These are phyloP conservation scores for Monoraphidium neglectum DNA, from an alignment of 139 green algal genomes.

Conservation along the genomic window DNA sequence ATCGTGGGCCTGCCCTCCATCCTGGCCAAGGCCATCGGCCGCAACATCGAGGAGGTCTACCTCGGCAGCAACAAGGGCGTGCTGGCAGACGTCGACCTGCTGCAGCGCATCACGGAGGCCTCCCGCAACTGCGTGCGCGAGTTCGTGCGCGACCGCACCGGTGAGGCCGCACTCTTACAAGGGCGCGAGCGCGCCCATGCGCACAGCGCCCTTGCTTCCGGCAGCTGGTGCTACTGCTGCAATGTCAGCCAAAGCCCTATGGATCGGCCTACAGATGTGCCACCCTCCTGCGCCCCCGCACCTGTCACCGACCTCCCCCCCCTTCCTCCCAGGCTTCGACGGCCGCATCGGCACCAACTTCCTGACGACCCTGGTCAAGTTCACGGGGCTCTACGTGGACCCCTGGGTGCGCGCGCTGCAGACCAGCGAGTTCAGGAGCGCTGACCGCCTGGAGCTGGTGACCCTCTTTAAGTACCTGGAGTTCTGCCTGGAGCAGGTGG, in stretches of 20 bases:
- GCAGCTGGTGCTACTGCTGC: too few relatives aligned
- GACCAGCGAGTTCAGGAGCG: constrained; percentile 75
- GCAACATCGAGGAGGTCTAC: constrained; percentile 97
- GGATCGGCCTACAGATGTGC: too few relatives aligned
- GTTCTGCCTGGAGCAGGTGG: constrained; percentile 94
- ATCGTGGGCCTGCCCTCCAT: constrained; percentile 91
- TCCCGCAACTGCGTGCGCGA: constrained; percentile 68
- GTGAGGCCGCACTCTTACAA: too few relatives aligned
- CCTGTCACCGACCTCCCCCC: too few relatives aligned
- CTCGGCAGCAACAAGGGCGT: constrained; percentile 78
- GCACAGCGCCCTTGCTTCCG: too few relatives aligned
- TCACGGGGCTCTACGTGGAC: constrained; percentile 77
- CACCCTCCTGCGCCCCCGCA: too few relatives aligned
- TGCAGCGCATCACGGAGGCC: constrained; percentile 91
- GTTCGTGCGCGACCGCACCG: constrained; percentile 90
- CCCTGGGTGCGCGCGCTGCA: constrained; percentile 75
- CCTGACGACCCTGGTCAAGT: constrained; percentile 61
- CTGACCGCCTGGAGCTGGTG: constrained; percentile 80
- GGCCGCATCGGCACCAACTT: constrained; percentile 68
- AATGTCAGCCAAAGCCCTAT: too few relatives aligned
- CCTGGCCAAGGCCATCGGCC: constrained; percentile 82
- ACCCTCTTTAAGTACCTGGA: constrained; percentile 94
- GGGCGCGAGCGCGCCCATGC: too few relatives aligned
- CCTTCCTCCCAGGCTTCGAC: too few relatives aligned
- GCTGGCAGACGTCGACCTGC: constrained; percentile 88